Conservation (phyloP, 352 stramenopile species). For the Albugo candida region DNA sequence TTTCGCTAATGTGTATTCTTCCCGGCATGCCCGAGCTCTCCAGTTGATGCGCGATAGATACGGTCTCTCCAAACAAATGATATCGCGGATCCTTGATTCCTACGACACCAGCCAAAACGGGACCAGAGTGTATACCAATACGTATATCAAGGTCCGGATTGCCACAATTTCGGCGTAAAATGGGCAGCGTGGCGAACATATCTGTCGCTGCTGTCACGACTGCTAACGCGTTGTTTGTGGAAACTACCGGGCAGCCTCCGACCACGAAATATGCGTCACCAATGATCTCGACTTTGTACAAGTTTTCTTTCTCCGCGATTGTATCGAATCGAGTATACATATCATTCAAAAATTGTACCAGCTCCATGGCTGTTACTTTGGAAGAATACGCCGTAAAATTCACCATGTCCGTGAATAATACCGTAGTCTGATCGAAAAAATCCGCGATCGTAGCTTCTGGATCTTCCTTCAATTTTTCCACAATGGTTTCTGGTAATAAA, state of each 20-base stretch:
- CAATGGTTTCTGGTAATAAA: slow-evolving; percentile 62
- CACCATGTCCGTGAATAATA: slow-evolving; percentile 63
- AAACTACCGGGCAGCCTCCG: slow-evolving; percentile 50
- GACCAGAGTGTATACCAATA: slow-evolving; percentile 71
- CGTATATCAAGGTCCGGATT: slow-evolving; percentile 65
- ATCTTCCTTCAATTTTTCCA: slow-evolving; percentile 69
- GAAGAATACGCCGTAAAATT: slow-evolving; percentile 70
- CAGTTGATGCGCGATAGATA: slow-evolving; percentile 66
- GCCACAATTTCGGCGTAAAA: slow-evolving; percentile 35
- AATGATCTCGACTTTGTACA: slow-evolving; percentile 85
- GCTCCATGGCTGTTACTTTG: slow-evolving; percentile 51
- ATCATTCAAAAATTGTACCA: slow-evolving; percentile 77
- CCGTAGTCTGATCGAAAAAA: slow-evolving; percentile 45
- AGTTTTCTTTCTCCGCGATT: slow-evolving; percentile 61
- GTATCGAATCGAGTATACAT: slow-evolving; percentile 81
- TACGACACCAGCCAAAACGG: slow-evolving; percentile 74
- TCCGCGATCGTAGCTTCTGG: slow-evolving; percentile 30
- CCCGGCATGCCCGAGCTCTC: slow-evolving; percentile 59
- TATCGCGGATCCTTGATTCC: slow-evolving; percentile 71
- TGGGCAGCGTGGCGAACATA: slow-evolving; percentile 46
- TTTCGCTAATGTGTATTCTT: slow-evolving; percentile 67
- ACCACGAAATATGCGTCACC: slow-evolving; percentile 82
- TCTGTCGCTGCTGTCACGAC: slow-evolving; percentile 56
- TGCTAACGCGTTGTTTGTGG: slow-evolving; percentile 42
- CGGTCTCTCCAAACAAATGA: slow-evolving; percentile 76